Base-by-base conservation (phyloP, 768 basidiomycete species). In the Myochromella boudieri region DNA sequence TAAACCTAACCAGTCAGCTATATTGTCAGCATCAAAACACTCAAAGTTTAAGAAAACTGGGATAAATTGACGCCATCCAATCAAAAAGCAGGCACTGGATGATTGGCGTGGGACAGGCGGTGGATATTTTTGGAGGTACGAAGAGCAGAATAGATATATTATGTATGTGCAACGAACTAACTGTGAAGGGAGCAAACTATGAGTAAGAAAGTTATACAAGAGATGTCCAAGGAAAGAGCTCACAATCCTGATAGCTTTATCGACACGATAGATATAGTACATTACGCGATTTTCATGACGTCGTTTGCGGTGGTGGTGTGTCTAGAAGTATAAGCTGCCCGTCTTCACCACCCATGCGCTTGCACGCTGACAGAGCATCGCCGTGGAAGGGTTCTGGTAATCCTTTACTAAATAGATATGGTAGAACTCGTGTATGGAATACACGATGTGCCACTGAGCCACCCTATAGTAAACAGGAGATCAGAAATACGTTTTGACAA, bases 351-450 rank as follows among this genome's bases (percentile, higher is more conserved):
- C 82, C 82, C 68, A 84, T 76, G 26, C 69, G 64, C 46, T 73
- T 60, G 44, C 68, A 74, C 12, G 72, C 67, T 25, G 64, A 63
- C 37, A 62, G 51, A 4, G 70, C 81, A 33, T 80, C 76, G 3
- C 61, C 59, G 51, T 80, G 78, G 55, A 83, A 81, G 18, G 63
- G 60, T 29, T 68, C 61, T 4, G 77, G 74, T 6, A 80, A 63
- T 11, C 76, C 77, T 26, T 51, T 48, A 28, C 67, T 52, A 9
- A 70, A 59, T 12, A 80, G 60, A 18, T 67, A 61, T 2, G 77
- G 77, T 24, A 80, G 65, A 10, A 80, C 40, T 20, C 72, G 70
- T 15, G 74, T 77, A 50, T 79, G 75, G 63, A 78, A 80, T 11
- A 75, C 57, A 20, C 75, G 69, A 46, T 78, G 76, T 14, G 77